Evolutionary conservation across 805 yeast species (phyloP).

Genomic region (Zygotorulaspora sp.): DNA sequence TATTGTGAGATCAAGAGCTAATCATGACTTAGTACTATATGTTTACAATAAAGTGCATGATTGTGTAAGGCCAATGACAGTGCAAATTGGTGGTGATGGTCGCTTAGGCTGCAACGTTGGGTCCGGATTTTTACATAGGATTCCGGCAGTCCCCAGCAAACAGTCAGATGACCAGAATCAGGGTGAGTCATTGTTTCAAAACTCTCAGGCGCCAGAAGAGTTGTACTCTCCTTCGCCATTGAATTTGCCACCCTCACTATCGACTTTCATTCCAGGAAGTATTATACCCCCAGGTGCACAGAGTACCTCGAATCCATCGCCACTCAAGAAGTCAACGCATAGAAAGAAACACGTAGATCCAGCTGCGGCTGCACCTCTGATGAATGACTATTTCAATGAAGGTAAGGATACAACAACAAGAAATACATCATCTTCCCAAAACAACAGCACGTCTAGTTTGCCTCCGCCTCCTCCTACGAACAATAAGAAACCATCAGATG

Average conservation of each 20-base stretch:
- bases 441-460: background rate
- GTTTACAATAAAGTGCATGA: conserved; percentile 89
- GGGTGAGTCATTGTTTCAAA: conserved; percentile 1
- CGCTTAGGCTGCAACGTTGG: conserved; percentile 93
- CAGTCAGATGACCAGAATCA: background rate
- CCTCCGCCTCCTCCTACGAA: conserved; percentile 8
- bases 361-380: conserved; percentile 12
- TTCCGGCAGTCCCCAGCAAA: conserved; percentile 49
- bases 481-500: conserved; percentile 2
- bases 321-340: conserved; percentile 4
- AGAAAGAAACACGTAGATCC: conserved; percentile 16
- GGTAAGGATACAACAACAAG: conserved; percentile 29
- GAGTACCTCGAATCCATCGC: background rate
- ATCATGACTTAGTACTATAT: conserved; percentile 48
- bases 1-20: conserved; percentile 52
- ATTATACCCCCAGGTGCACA: conserved; percentile 6
- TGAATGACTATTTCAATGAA: conserved; percentile 32
- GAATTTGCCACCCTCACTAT: conserved; percentile 9
- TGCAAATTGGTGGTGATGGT: conserved; percentile 78
- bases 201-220: background rate
- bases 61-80: conserved; percentile 78
- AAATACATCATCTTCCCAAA: conserved; percentile 7
- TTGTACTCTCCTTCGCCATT: background rate
- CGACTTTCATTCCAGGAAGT: conserved; percentile 21
- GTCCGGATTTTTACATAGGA: conserved; percentile 79